Base-by-base conservation (phyloP, 768 basidiomycete genomes). In the Fomitopsis serialis region DNA sequence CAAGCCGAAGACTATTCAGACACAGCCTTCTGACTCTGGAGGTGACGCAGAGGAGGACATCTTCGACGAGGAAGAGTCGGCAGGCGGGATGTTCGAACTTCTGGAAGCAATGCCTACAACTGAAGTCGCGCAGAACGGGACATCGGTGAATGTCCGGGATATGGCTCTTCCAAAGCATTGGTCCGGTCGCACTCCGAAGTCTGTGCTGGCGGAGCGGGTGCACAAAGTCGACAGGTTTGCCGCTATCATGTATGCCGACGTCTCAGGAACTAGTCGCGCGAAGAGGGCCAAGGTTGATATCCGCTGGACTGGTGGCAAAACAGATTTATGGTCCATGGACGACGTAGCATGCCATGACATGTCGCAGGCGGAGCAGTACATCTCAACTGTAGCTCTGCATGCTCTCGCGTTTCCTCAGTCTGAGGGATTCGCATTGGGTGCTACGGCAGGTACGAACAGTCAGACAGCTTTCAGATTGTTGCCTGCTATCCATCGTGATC, bases 331-430 rank as follows among this genome's bases (percentile, higher is more conserved):
- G 87, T 66, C 66, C 15, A 99, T 98, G 96, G 79, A 84, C 3
- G 81, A 90, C 55, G 73, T 90, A 42, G 94, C 90, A 13, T 98
- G 96, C 62, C 73, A 79, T 42, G 81, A 89, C 56, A 77, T 81
- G 52, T 61, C 64, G 0, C 93, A 98, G 66, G 94, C 96, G 22
- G 90, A 91, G 67, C 85, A 98, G 61, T 99, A 92, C 64, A 79
- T 96, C 47, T 81, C 96, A 3, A 89, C 88, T 17, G 70, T 95
- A 45, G 93, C 92, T 3, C 73, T 98, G 32, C 91, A 96, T 66
- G 78, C 81, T 3, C 70, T 98, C 29, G 82, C 81, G 11, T 91
- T 84, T 61, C 81, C 84, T 15, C 53, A 67, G 1, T 76, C 76
- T 0, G 78, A 79, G 48, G 87, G 87, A 8, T 92, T 92, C 67